phyloP scores from a whole-genome alignment of 2,329 filamentous ascomycete species.

The Cladosporium oxysporum region DNA sequence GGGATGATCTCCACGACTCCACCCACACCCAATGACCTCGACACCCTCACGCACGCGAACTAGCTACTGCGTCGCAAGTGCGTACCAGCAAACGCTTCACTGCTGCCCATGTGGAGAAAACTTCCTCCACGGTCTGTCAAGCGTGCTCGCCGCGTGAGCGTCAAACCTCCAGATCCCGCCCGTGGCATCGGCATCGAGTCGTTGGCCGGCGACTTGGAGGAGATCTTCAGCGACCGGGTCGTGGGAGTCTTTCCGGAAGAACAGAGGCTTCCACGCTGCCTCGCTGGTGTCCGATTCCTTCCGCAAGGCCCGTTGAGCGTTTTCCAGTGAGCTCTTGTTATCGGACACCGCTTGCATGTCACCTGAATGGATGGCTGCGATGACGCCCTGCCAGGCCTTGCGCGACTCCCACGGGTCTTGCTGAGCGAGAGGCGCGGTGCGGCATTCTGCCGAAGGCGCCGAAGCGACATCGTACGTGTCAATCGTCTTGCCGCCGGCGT shows the following conservation, averaged over 20 bases:
- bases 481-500: slow-evolving; percentile 38
- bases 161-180: slow-evolving; percentile 70
- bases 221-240: slow-evolving; percentile 36
- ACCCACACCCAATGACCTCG: not conserved
- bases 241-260: slow-evolving; percentile 40
- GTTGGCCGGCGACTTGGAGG: slow-evolving; percentile 36
- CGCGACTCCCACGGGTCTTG: slow-evolving; percentile 51
- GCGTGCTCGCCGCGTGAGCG: slow-evolving; percentile 44
- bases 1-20: slow-evolving; percentile 8
- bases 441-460: slow-evolving; percentile 29
- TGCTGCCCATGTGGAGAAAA: slow-evolving; percentile 32
- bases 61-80: not conserved
- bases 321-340: slow-evolving; percentile 35
- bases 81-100: slow-evolving; percentile 1
- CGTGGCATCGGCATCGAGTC: slow-evolving; percentile 61
- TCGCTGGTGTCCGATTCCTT: slow-evolving; percentile 41
- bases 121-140: slow-evolving; percentile 34
- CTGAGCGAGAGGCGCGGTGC: slow-evolving; percentile 34
- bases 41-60: not conserved
- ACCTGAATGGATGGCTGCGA: slow-evolving; percentile 40
- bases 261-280: slow-evolving; percentile 42
- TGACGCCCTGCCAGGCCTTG: slow-evolving; percentile 46
- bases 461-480: slow-evolving; percentile 39
- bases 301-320: slow-evolving; percentile 44
- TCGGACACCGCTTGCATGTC: slow-evolving; percentile 46